These are phyloP conservation scores for Lachancea lanzarotensis DNA, from an alignment of 805 yeast genomes.

Conservation along the genomic window DNA sequence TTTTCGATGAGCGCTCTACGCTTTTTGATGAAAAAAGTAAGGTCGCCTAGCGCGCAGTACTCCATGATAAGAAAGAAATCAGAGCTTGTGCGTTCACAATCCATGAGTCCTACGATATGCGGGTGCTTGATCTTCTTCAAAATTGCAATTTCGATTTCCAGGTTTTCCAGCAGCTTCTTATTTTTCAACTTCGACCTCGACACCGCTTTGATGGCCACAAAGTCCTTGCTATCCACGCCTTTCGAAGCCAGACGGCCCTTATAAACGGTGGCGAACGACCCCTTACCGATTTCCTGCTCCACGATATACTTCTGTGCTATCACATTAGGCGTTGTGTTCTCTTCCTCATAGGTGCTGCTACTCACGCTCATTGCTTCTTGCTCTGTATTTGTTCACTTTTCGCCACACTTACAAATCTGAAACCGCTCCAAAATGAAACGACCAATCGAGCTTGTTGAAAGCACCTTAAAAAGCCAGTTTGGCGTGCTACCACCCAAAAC, in stretches of 20 bases:
- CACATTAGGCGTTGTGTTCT: conserved; percentile 9
- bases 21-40: conserved; percentile 77
- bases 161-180: conserved; percentile 80
- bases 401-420: too few species aligned
- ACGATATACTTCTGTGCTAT: conserved; percentile 25
- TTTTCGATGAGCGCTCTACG: conserved; percentile 63
- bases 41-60: conserved; percentile 91
- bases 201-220: conserved; percentile 88
- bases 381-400: too few species aligned
- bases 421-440: too few species aligned
- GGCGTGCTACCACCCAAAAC: too few species aligned
- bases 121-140: conserved; percentile 85
- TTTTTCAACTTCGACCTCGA: conserved; percentile 73
- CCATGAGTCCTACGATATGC: conserved; percentile 82
- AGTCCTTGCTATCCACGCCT: conserved; percentile 32
- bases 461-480: too few species aligned
- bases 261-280: conserved; percentile 93
- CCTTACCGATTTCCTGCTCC: conserved; percentile 75
- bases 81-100: conserved; percentile 67
- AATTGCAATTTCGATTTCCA: conserved; percentile 88
- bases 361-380: conserved; percentile 12
- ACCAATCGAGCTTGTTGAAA: too few species aligned
- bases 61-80: conserved; percentile 93
- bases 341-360: conserved; percentile 9
- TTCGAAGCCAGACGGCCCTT: conserved; percentile 56